Conservation (phyloP, 495 filamentous ascomycete species). For the Talaromyces liani region DNA sequence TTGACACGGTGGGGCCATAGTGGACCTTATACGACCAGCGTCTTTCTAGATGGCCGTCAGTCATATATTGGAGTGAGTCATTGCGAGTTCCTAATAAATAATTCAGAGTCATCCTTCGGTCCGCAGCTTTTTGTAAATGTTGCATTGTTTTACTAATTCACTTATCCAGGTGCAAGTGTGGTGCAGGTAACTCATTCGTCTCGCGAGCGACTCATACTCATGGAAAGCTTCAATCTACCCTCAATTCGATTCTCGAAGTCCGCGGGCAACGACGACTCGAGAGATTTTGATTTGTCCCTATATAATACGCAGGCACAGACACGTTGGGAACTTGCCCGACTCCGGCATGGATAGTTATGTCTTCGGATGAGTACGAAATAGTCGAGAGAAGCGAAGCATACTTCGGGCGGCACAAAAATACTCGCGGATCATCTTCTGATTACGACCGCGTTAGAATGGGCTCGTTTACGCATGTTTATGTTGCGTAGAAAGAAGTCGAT, state of each 20-base stretch:
- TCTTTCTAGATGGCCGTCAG: not conserved
- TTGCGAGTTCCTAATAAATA: too few relatives aligned
- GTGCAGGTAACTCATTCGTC: too few relatives aligned
- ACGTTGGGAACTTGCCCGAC: not conserved
- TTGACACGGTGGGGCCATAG: constrained; percentile 3
- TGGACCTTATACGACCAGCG: not conserved
- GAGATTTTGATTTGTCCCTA: not conserved
- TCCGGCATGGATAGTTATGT: not conserved
- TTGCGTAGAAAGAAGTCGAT: not conserved
- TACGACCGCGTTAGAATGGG: not conserved
- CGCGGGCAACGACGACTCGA: not conserved
- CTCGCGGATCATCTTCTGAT: not conserved
- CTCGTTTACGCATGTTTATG: not conserved
- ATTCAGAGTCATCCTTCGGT: too few relatives aligned
- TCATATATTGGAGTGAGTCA: not conserved
- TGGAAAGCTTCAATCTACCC: not conserved
- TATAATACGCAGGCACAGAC: not conserved
- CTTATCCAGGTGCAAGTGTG: too few relatives aligned
- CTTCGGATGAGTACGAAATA: not conserved
- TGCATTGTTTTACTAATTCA: too few relatives aligned
- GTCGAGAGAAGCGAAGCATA: not conserved
- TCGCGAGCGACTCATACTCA: too few relatives aligned
- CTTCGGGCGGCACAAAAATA: not conserved
- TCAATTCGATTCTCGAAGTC: not conserved
- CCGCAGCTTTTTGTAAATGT: too few relatives aligned